Evolutionary conservation across 1,284 basidiomycete species (phyloP), one percentile per base, ranked within the genome.

Genomic region (Pyrrhoderma lamaoense): DNA sequence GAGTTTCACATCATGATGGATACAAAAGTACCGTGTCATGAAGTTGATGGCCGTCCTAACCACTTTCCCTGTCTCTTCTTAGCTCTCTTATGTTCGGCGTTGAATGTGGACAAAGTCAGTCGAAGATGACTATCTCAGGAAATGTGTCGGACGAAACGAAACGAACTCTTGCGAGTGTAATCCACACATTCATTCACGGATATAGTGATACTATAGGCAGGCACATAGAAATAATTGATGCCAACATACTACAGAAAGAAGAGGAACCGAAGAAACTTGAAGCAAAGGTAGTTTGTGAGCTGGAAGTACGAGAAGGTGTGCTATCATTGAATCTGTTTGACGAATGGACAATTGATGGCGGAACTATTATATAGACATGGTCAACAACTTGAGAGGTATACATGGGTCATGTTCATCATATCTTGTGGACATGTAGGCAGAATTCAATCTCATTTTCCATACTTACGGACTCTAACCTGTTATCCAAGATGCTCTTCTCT

Each of bases 321-420:
- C n/a, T n/a, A n/a, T n/a, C n/a, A n/a, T 31, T 31, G 27, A 31
- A 31, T 31, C 7, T 31, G 11, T 31, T 31, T 5, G 11, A 11
- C 11, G 11, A 5, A 31, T 31, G n/a, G n/a, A n/a, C 11, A 31
- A 5, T 11, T 31, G 27, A 31, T 11, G 5, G 7, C 27, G 5
- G 7, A 67, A 63, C 49, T 21, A 42, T 23, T 22, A 27, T 21
- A 27, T 50, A 78, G 75, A 76, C 48, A 79, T 79, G 77, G 62
- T 73, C 46, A 75, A 72, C 51, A 59, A 55, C 18, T 51, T 56
- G 3, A 70, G 73, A 1, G 60, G 59, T 16, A 52, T 79, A 46
- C 70, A 76, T 49, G 72, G 76, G 13, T 76, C 68, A 2, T 77
- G 75, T 52, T 60, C 66, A 3, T 66, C 70, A 0, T 66, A 71